Conservation (phyloP, 2,329 filamentous ascomycete genomes). For the Fusarium ambrosium region DNA sequence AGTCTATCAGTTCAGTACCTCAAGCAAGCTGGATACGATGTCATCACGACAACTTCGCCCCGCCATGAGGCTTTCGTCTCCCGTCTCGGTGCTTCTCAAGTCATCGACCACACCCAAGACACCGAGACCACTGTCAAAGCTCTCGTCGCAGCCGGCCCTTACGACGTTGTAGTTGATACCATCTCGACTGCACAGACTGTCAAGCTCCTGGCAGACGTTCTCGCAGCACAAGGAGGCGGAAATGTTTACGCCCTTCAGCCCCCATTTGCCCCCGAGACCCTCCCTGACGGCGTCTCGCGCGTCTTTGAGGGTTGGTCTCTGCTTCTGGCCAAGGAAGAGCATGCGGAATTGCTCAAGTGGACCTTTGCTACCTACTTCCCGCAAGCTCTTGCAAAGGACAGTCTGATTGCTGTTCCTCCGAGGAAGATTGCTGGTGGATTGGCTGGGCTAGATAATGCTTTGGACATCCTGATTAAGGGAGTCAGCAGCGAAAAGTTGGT, state of each 20-base stretch:
- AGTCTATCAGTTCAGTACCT: conserved; percentile 36
- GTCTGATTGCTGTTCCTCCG: conserved; percentile 21
- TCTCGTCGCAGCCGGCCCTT: conserved; percentile 21
- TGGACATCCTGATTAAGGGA: conserved; percentile 27
- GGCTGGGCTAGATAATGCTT: conserved; percentile 23
- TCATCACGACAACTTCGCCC: conserved; percentile 36
- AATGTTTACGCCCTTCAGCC: conserved; percentile 35
- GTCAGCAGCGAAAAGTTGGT: conserved; percentile 39
- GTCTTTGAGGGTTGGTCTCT: conserved; percentile 39
- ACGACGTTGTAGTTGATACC: conserved; percentile 28
- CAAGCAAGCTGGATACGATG: conserved; percentile 34
- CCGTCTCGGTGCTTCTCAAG: conserved; percentile 17
- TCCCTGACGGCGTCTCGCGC: conserved; percentile 28
- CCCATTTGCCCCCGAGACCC: conserved; percentile 24
- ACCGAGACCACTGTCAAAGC: conserved; percentile 8
- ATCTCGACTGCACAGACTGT: conserved; percentile 33
- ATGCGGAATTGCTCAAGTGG: conserved; percentile 24
- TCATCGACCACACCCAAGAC: conserved; percentile 24
- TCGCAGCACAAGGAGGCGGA: conserved; percentile 27
- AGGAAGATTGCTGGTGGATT: conserved; percentile 35
- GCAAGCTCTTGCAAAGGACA: conserved; percentile 20
- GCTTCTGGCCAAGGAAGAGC: conserved; percentile 32
- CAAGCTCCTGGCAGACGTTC: conserved; percentile 27
- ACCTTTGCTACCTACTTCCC: conserved; percentile 34
- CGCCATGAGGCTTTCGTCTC: conserved; percentile 31